Base-by-base conservation (phyloP, 192 early-diverging fungal genomes). In the Diversispora epigaea region DNA sequence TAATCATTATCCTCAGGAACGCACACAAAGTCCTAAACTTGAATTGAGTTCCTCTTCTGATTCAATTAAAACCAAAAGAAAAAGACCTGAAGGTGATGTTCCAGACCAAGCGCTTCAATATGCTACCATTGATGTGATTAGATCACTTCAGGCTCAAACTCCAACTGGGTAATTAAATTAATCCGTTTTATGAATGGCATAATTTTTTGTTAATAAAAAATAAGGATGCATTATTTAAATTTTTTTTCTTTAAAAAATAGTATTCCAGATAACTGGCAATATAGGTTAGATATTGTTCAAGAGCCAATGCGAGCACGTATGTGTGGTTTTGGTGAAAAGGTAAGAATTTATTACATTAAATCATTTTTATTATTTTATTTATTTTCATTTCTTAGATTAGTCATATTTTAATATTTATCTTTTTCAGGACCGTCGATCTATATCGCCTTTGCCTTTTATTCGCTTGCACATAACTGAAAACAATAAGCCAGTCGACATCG, bases 281-380 rank as follows among this genome's bases (percentile, higher is more conserved):
- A 66, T 39, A 44, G 40, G 15, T 7, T 66, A 47, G 32, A 45
- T 0, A 39, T 66, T 19, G 64, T n/a, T 22, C 64, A 66, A n/a
- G 17, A 44, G 40, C 40, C 64, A 6, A 4, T 19, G 10, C n/a
- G 64, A 47, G 64, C 64, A 17, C n/a, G 64, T 11, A 66, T 66
- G 64, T 66, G 64, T 44, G 64, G 64, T 2, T 66, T 66, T 22
- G 64, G 64, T 19, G 64, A 66, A 17, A 66, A 58, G 22, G 57
- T 58, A 58, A 22, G 14, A 54, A 10, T 11, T 4, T 54, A 14
- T 54, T 54, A 17, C 14, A 54, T 54, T 12, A 4, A 12, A 54
- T 17, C 49, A 50, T 54, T 10, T 54, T 54, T 17, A 54, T 17
- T 17, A 54, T 54, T n/a, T n/a, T n/a, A n/a, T n/a, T n/a, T n/a